Evolutionary conservation across 805 yeast genomes (phyloP), one percentile per base, ranked within the genome.

Genomic region (Wickerhamiella lipophila): DNA sequence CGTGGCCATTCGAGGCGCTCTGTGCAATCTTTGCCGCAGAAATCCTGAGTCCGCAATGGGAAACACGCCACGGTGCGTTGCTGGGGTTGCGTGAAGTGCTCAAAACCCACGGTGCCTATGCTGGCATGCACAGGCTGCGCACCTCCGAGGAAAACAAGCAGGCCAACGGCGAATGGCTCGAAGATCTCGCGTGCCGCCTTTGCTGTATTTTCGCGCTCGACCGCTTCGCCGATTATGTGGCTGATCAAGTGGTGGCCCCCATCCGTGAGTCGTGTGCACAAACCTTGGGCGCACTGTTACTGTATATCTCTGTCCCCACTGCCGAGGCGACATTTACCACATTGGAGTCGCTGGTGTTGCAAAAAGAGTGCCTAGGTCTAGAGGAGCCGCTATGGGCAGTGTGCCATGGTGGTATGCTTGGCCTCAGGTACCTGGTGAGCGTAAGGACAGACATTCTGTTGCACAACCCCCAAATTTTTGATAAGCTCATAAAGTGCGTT

Each of bases 171-270:
- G 73, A 71, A 41, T 82, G 88, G 48, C 68, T 92, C 30, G 95
- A 92, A 63, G 97, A 92, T 64, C 70, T 89, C 50, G 81, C 94
- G 2, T 85, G 92, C 16, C 73, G 96, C 53, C 61, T 92, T 42
- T 72, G 94, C 59, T 82, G 94, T 5, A 69, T 92, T 11, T 85
- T 92, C 64, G 89, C 96, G 2, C 69, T 92, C 47, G 99, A 92
- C 66, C 68, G 97, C 57, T 92, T 92, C 66, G 97, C 96, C 42
- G 99, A 92, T 68, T 92, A 84, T 64, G 95, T 92, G 27, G 81
- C 94, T 39, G 99, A 92, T 61, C 94, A 95, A 6, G 99, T 92
- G 12, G 94, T 92, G 34, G 97, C 97, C 0, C 99, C 99, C 1
- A 97, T 92, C 3, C 71, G 98, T 60, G 99, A 94, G 65, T 86